These are phyloP conservation scores for Elsinoe arachidis DNA, from an alignment of 2,329 filamentous ascomycete genomes.

Conservation along the genomic window DNA sequence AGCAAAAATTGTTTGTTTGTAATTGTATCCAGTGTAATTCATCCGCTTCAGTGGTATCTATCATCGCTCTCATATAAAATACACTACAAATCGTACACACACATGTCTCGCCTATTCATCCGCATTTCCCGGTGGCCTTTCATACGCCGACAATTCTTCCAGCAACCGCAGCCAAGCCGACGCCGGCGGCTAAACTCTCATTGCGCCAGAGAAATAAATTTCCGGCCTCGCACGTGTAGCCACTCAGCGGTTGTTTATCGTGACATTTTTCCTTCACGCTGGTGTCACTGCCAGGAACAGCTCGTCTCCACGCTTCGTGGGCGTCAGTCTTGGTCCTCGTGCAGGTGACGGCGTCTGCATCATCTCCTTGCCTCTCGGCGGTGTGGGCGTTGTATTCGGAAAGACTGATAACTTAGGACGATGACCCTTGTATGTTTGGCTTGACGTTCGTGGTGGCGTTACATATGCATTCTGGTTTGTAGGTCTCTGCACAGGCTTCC, in stretches of 20 bases:
- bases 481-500: slow-evolving; percentile 11
- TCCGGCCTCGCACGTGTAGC: slow-evolving; percentile 10
- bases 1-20: not conserved
- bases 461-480: slow-evolving; percentile 9
- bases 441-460: slow-evolving; percentile 15
- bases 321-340: slow-evolving; percentile 59
- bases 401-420: slow-evolving; percentile 12
- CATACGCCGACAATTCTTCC: slow-evolving; percentile 12
- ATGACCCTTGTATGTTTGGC: slow-evolving; percentile 17
- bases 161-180: not conserved
- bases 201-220: slow-evolving; percentile 9
- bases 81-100: not conserved
- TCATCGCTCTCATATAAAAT: no score
- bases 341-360: slow-evolving; percentile 30
- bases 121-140: not conserved
- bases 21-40: no score
- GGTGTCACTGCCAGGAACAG: slow-evolving; percentile 42
- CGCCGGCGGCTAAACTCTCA: slow-evolving; percentile 10
- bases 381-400: slow-evolving; percentile 4
- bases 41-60: no score
- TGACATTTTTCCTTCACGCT: slow-evolving; percentile 22
- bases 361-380: slow-evolving; percentile 12
- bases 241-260: not conserved
- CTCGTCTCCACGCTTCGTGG: slow-evolving; percentile 57
- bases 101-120: not conserved